phyloP scores from a whole-genome alignment of 2,329 filamentous ascomycete species.

The Xylaria sp. region DNA sequence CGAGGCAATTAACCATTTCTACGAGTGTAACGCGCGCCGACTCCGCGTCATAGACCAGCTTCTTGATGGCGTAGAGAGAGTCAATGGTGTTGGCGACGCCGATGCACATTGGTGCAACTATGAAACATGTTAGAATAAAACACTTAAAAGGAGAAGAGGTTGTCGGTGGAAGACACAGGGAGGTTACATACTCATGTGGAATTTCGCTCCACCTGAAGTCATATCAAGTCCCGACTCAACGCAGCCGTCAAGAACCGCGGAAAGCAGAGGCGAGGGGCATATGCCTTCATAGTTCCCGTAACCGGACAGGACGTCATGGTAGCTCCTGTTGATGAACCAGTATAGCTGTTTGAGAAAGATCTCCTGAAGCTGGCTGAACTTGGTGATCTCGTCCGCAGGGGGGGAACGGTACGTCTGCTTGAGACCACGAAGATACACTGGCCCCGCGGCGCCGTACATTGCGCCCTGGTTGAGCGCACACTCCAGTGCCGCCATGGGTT shows the following conservation, averaged over 20 bases:
- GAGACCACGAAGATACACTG: constrained; percentile 35
- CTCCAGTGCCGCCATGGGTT: constrained; percentile 33
- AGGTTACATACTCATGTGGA: constrained; percentile 31
- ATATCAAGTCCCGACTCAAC: constrained; percentile 33
- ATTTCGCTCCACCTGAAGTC: constrained; percentile 34
- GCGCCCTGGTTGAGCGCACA: constrained; percentile 33
- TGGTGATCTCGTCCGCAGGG: constrained; percentile 16
- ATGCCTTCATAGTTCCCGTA: constrained; percentile 33
- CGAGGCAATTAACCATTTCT: constrained; percentile 27
- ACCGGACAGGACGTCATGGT: constrained; percentile 14
- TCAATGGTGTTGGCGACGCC: constrained; percentile 35
- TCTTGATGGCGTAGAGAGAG: constrained; percentile 37
- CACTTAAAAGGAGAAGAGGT: neutral
- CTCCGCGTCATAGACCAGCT: constrained; percentile 28
- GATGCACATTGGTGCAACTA: constrained; percentile 32
- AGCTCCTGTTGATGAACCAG: constrained; percentile 24
- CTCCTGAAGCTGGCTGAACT: constrained; percentile 18
- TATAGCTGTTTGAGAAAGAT: constrained; percentile 33
- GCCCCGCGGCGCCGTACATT: constrained; percentile 31
- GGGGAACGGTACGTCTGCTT: constrained; percentile 36
- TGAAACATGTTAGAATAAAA: neutral
- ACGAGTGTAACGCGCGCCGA: constrained; percentile 30
- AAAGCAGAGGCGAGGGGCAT: constrained; percentile 35
- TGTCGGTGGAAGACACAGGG: neutral
- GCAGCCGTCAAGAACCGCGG: constrained; percentile 31